These are phyloP conservation scores for Albophoma yamanashiensis DNA, from an alignment of 2,329 filamentous ascomycete genomes.

Conservation along the genomic window DNA sequence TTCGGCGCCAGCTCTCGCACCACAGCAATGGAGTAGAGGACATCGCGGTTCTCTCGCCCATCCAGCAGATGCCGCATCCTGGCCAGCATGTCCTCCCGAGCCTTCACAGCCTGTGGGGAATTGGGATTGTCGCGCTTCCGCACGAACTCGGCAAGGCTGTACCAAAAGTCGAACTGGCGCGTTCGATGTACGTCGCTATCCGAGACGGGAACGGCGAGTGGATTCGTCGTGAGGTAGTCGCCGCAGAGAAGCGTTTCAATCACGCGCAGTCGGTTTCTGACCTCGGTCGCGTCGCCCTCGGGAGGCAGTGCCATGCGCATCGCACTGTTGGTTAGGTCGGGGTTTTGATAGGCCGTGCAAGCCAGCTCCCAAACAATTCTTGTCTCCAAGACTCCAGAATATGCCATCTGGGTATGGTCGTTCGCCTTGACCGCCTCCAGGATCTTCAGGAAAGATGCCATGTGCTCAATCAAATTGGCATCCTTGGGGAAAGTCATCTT, in stretches of 20 bases:
- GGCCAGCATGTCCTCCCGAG: slow-evolving; percentile 54
- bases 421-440: slow-evolving; percentile 37
- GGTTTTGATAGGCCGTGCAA: slow-evolving; percentile 32
- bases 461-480: slow-evolving; percentile 50
- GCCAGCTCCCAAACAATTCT: slow-evolving; percentile 51
- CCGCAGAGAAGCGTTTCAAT: slow-evolving; percentile 70
- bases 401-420: slow-evolving; percentile 40
- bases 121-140: slow-evolving; percentile 47
- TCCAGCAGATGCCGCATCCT: slow-evolving; percentile 63
- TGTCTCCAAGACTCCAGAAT: slow-evolving; percentile 44
- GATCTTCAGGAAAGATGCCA: slow-evolving; percentile 53
- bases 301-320: slow-evolving; percentile 27
- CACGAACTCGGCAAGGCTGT: slow-evolving; percentile 57
- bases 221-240: slow-evolving; percentile 49
- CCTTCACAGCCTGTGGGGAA: slow-evolving; percentile 29
- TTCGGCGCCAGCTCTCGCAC: slow-evolving; percentile 63
- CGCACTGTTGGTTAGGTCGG: slow-evolving; percentile 21
- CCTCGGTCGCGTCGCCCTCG: slow-evolving; percentile 51
- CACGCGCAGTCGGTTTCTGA: slow-evolving; percentile 60
- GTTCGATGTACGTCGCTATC: slow-evolving; percentile 42
- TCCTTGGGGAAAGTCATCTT: slow-evolving; percentile 39
- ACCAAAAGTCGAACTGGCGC: slow-evolving; percentile 74
- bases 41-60: slow-evolving; percentile 76
- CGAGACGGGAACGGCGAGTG: slow-evolving; percentile 38
- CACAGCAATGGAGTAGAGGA: slow-evolving; percentile 81